Conservation (phyloP, 2,329 filamentous ascomycete species). For the Fusarium xyrophilum region DNA sequence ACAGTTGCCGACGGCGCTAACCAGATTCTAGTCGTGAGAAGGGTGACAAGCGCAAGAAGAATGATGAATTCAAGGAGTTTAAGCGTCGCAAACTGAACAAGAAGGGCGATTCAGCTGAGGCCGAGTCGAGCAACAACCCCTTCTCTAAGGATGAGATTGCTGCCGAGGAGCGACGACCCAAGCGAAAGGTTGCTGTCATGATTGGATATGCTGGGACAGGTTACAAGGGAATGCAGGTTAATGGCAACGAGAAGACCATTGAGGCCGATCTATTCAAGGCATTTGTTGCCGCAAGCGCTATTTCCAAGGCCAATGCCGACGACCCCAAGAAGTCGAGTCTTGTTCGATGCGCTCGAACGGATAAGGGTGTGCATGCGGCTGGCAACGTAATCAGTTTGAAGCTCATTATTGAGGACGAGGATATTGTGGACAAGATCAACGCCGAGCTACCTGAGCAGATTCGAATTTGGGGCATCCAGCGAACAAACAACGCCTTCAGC, state of each 20-base stretch:
- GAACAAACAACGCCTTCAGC: constrained; percentile 89
- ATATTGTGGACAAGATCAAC: constrained; percentile 93
- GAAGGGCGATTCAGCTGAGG: constrained; percentile 45
- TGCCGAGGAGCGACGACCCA: constrained; percentile 84
- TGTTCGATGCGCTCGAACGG: constrained; percentile 91
- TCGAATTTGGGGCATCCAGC: constrained; percentile 90
- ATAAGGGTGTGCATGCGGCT: constrained; percentile 96
- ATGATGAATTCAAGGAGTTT: constrained; percentile 50
- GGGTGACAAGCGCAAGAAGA: constrained; percentile 50
- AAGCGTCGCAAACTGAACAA: constrained; percentile 53
- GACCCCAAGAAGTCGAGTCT: constrained; percentile 97
- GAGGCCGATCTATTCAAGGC: constrained; percentile 94
- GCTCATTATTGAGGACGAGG: constrained; percentile 89
- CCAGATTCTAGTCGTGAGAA: constrained; percentile 47
- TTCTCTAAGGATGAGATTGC: constrained; percentile 82
- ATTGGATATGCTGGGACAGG: constrained; percentile 96
- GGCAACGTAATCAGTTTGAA: constrained; percentile 96
- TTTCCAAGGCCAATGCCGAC: constrained; percentile 95
- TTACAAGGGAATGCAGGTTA: constrained; percentile 97
- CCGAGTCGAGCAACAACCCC: constrained; percentile 50
- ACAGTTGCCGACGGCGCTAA: constrained; percentile 46
- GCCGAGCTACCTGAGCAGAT: constrained; percentile 84
- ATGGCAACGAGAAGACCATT: constrained; percentile 84
- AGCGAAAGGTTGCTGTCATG: constrained; percentile 95
- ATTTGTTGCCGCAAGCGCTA: constrained; percentile 88